Base-by-base conservation (phyloP, 305 asterid genomes). In the Fraxinus nigra region DNA sequence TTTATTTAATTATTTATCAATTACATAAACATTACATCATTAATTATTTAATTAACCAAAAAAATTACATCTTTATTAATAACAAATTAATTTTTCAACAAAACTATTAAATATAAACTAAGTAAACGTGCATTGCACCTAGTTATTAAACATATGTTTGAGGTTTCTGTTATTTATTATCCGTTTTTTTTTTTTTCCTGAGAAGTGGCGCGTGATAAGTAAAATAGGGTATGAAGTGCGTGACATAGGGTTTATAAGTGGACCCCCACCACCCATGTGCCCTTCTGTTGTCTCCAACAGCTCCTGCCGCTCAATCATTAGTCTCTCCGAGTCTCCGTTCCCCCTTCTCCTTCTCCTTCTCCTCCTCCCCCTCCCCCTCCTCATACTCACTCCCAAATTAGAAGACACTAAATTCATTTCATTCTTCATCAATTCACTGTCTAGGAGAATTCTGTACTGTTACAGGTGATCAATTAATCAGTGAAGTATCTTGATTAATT, bases 241-340 rank as follows among this genome's bases (percentile, higher is more conserved):
- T 63, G 72, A 24, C n/a, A 63, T 63, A 63, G 33, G 72, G 72
- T 63, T 63, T 63, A 63, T 2, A 8, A 63, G 72, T 63, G 72
- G 72, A 63, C 34, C 80, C 96, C 98, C 99, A 91, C 96, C 91
- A 83, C 96, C 94, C 99, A 92, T 95, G 98, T 95, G 99, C 95
- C 86, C 86, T 87, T 91, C 85, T 90, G 89, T 97, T 94, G 97
- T 92, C 97, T 89, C 98, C 97, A 93, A 93, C 97, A 92, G 87
- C 91, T 88, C 87, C 91, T 91, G 94, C 94, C 93, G 81, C 90
- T 94, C 97, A 92, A 92, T 92, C 90, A 93, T 93, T 93, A 85
- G 90, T 78, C 67, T 67, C 78, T 35, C 26, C 26, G 26, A 24
- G 26, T 24, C 26, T 24, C 37, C 13, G 65, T 74, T 33, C 16